Evolutionary conservation across 257 asterid species (phyloP), one percentile per base, ranked within the genome.

Genomic region (Lavandula angustifolia): DNA sequence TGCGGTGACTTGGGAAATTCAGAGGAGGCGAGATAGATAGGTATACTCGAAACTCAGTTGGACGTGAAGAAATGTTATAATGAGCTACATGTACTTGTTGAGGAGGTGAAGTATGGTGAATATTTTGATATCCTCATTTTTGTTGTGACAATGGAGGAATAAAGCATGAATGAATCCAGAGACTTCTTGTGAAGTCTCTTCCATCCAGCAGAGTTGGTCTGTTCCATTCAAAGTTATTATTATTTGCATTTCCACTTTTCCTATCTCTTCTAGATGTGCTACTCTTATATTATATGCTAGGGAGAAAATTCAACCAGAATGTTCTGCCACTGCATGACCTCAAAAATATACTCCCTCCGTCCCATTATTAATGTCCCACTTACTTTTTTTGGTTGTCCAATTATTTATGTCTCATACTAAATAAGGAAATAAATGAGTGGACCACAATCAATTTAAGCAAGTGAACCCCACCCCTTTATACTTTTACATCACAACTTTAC

Each of bases 151-250:
- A 89, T 92, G 84, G 88, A 89, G 46, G 94, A 82, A 77, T n/a
- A n/a, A n/a, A n/a, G 91, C 97, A 18, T 97, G 99, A 64, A 69
- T 84, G 69, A 92, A 89, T 73, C 96, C 96, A 1, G 89, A 87
- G 79, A 92, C 99, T 59, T 78, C 96, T 76, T 92, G 96, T 82
- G 99, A 95, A 74, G 97, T 97, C 72, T 89, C 96, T 70, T n/a
- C n/a, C n/a, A n/a, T n/a, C 55, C 79, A 1, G 78, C 76, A 57
- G 99, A 92, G 82, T 89, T 92, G 99, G 97, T 85, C 38, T 92
- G 97, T 79, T 58, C 43, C 7, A 5, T 32, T 18, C 8, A 42
- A 48, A 16, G 7, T 38, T 40, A 35, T 14, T 5, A 10, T 32
- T 54, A 11, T 33, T 54, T 67, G 41, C 7, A 33, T 49, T 34